Evolutionary conservation across 805 yeast species (phyloP).

Genomic region (Lipomyces sp.): DNA sequence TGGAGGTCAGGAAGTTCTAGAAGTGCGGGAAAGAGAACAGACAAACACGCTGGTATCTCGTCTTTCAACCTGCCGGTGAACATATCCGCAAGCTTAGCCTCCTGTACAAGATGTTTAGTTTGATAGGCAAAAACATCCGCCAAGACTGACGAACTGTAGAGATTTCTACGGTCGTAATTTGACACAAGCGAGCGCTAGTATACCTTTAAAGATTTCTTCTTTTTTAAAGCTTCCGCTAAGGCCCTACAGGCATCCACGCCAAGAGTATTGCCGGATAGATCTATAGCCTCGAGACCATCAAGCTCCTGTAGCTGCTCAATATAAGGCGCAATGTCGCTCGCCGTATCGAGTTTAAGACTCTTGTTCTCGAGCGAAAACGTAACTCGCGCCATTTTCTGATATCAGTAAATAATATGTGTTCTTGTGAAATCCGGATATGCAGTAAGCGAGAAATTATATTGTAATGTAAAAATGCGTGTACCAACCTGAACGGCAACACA

Average conservation of each 20-base stretch:
- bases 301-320: conserved; percentile 56
- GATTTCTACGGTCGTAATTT: too few species aligned
- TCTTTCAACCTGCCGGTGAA: conserved; percentile 94
- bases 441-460: neutral
- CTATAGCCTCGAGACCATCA: conserved; percentile 58
- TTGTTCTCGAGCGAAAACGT: conserved; percentile 28
- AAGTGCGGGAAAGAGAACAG: conserved; percentile 72
- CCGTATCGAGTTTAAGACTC: conserved; percentile 64
- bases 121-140: neutral
- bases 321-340: conserved; percentile 73
- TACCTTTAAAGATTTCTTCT: conserved; percentile 52
- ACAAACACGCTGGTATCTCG: conserved; percentile 87
- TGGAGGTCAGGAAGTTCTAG: conserved; percentile 68
- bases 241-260: conserved; percentile 86
- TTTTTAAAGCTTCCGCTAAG: conserved; percentile 60
- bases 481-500: neutral
- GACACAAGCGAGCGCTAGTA: neutral
- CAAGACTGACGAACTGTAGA: neutral
- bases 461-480: neutral
- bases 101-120: conserved; percentile 8
- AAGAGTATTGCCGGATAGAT: conserved; percentile 90
- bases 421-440: neutral
- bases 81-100: conserved; percentile 77
- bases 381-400: conserved; percentile 9
- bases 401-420: neutral